These are phyloP conservation scores for Nannizziopsis barbatae DNA, from an alignment of 2,329 filamentous ascomycete species.

Conservation along the genomic window DNA sequence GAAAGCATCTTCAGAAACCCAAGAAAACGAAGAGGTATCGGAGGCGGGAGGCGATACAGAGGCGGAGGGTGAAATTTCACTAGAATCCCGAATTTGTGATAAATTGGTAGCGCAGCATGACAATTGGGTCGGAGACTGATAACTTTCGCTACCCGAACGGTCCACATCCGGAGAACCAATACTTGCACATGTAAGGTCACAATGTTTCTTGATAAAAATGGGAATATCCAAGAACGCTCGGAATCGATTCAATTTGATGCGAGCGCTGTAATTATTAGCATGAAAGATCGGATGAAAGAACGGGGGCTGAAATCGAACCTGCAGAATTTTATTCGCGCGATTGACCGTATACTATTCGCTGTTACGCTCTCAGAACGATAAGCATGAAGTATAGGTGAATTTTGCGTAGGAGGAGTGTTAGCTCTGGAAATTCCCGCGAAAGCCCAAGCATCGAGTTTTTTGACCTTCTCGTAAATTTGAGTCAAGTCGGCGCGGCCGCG, in stretches of 20 bases:
- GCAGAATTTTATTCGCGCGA: conserved; percentile 35
- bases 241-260: conserved; percentile 39
- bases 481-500: conserved; percentile 27
- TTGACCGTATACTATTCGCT: conserved; percentile 31
- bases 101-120: conserved; percentile 27
- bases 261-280: conserved; percentile 25
- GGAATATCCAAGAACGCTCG: conserved; percentile 38
- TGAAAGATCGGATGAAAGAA: not conserved
- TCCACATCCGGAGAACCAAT: conserved; percentile 11
- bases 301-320: conserved; percentile 24
- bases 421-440: conserved; percentile 27
- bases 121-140: conserved; percentile 21
- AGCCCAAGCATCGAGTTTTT: conserved; percentile 33
- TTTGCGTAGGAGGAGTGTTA: conserved; percentile 21
- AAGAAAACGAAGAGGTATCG: conserved; percentile 13
- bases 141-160: conserved; percentile 7
- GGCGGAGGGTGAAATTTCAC: conserved; percentile 26
- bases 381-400: conserved; percentile 18
- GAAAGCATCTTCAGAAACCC: conserved; percentile 23
- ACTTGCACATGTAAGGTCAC: conserved; percentile 26
- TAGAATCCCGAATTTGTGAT: conserved; percentile 22
- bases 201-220: conserved; percentile 37
- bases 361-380: conserved; percentile 28
- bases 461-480: conserved; percentile 34
- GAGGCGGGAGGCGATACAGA: conserved; percentile 17